Evolutionary conservation across 2,329 filamentous ascomycete genomes (phyloP).

Genomic region (Penicillium carneum): DNA sequence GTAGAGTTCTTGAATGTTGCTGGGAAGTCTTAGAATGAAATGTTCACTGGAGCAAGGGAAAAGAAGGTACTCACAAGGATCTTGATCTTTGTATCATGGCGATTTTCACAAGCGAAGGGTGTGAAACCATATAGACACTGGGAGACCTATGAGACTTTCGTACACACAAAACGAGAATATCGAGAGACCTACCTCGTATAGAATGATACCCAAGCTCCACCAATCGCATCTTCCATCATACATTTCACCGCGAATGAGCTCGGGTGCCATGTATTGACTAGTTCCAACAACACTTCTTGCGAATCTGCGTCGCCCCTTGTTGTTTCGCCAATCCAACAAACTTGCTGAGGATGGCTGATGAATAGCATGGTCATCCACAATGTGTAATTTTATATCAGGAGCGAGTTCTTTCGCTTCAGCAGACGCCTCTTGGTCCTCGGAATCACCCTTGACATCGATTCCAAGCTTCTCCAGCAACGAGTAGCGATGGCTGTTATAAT

Average conservation of each 20-base stretch:
- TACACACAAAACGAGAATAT: background rate
- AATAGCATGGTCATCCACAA: slow-evolving; percentile 46
- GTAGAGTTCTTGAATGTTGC: slow-evolving; percentile 74
- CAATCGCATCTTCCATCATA: slow-evolving; percentile 95
- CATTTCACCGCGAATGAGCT: slow-evolving; percentile 79
- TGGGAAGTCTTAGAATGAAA: background rate
- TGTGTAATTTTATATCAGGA: slow-evolving; percentile 23
- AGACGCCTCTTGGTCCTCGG: slow-evolving; percentile 69
- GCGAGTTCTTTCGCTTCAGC: slow-evolving; percentile 39
- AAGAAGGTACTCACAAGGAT: slow-evolving; percentile 68
- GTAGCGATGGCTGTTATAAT: slow-evolving; percentile 84
- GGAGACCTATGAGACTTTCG: slow-evolving; percentile 12
- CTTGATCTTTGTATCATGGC: slow-evolving; percentile 83
- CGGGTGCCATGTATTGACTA: slow-evolving; percentile 97
- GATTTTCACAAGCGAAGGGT: slow-evolving; percentile 82
- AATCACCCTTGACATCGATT: slow-evolving; percentile 76
- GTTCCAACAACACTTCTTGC: slow-evolving; percentile 91
- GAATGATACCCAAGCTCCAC: slow-evolving; percentile 94
- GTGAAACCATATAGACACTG: slow-evolving; percentile 88
- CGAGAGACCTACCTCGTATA: slow-evolving; percentile 71
- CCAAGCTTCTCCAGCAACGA: slow-evolving; percentile 77
- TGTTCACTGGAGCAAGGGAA: slow-evolving; percentile 27
- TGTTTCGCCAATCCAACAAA: slow-evolving; percentile 74
- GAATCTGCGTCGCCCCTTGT: slow-evolving; percentile 71
- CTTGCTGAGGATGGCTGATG: slow-evolving; percentile 51